These are phyloP conservation scores for Ustilago trichophora DNA, from an alignment of 1,284 basidiomycete genomes.

Conservation along the genomic window DNA sequence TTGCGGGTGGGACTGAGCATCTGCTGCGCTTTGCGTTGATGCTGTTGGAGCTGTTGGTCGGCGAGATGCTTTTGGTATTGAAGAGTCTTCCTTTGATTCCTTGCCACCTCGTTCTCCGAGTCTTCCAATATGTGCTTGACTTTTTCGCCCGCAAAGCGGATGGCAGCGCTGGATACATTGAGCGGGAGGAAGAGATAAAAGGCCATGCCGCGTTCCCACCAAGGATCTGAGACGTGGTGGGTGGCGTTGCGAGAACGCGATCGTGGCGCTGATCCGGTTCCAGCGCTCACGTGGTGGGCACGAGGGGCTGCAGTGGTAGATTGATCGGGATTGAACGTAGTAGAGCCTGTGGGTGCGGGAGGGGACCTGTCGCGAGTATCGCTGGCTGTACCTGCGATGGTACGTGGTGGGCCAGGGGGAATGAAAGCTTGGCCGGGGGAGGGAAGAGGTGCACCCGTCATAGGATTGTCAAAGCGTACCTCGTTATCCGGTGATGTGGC, in stretches of 20 bases:
- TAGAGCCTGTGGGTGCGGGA: not conserved
- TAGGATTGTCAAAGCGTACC: not conserved
- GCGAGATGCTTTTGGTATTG: slow-evolving; percentile 43
- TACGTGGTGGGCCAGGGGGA: slow-evolving; percentile 9
- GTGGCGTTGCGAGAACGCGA: slow-evolving; percentile 4
- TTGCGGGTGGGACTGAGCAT: slow-evolving; percentile 18
- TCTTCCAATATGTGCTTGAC: slow-evolving; percentile 36
- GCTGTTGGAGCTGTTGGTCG: slow-evolving; percentile 38
- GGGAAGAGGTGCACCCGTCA: slow-evolving; percentile 3
- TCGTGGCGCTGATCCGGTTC: not conserved
- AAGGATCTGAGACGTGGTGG: slow-evolving; percentile 34
- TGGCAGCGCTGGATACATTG: slow-evolving; percentile 43
- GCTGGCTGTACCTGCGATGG: not conserved
- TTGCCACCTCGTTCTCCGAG: slow-evolving; percentile 27
- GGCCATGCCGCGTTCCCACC: slow-evolving; percentile 45
- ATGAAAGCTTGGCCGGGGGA: slow-evolving; percentile 4
- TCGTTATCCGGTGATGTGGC: slow-evolving; percentile 11
- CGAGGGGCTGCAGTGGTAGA: not conserved
- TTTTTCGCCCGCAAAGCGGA: slow-evolving; percentile 47
- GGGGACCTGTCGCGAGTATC: slow-evolving; percentile 7
- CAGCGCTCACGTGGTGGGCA: not conserved
- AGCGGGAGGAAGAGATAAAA: slow-evolving; percentile 54
- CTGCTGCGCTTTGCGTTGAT: slow-evolving; percentile 26
- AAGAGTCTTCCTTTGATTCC: slow-evolving; percentile 34
- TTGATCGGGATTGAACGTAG: not conserved